Conservation (phyloP, 495 filamentous ascomycete species). For the Aspergillus incahuasiensis region DNA sequence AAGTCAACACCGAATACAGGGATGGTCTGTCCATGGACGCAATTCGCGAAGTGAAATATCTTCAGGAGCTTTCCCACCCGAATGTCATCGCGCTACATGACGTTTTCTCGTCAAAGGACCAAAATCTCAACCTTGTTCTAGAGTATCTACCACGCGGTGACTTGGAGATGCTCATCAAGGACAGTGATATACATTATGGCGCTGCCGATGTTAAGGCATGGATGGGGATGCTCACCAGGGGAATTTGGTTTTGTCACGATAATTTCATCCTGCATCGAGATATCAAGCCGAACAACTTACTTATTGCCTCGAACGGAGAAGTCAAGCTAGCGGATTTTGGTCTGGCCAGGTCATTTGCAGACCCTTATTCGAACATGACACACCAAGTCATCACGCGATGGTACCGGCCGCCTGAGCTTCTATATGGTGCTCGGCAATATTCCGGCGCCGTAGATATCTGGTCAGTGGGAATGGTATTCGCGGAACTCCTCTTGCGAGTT, state of each 20-base stretch:
- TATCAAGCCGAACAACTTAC: slow-evolving; percentile 98
- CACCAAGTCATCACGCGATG: slow-evolving; percentile 93
- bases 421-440: slow-evolving; percentile 87
- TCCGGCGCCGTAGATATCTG: slow-evolving; percentile 88
- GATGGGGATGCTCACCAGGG: slow-evolving; percentile 94
- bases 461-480: slow-evolving; percentile 91
- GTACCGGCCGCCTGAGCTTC: slow-evolving; percentile 92
- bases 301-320: slow-evolving; percentile 88
- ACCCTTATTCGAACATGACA: slow-evolving; percentile 87
- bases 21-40: slow-evolving; percentile 92
- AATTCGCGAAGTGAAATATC: slow-evolving; percentile 88
- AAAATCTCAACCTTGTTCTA: slow-evolving; percentile 89
- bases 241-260: slow-evolving; percentile 94
- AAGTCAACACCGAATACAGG: slow-evolving; percentile 74
- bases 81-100: slow-evolving; percentile 90
- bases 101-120: slow-evolving; percentile 89
- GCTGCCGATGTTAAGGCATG: slow-evolving; percentile 92
- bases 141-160: slow-evolving; percentile 90
- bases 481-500: slow-evolving; percentile 77
- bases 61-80: slow-evolving; percentile 92
- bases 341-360: slow-evolving; percentile 80
- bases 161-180: slow-evolving; percentile 87
- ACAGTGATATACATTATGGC: slow-evolving; percentile 69
- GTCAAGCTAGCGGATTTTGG: slow-evolving; percentile 98
- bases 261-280: slow-evolving; percentile 93